Evolutionary conservation across 768 basidiomycete species (phyloP), one percentile per base, ranked within the genome.

Genomic region (Russula virescens): DNA sequence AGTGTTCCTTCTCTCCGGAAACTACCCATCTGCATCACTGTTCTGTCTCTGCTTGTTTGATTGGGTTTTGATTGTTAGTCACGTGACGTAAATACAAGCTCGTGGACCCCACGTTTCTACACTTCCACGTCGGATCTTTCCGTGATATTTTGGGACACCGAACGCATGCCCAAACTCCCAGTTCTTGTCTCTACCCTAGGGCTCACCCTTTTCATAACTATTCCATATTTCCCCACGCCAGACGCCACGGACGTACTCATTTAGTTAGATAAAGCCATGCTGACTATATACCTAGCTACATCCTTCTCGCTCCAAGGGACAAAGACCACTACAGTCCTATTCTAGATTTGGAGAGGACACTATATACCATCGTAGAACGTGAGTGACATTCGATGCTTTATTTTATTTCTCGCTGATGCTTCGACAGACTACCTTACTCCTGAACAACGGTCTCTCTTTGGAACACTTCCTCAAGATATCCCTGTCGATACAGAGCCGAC

Each of bases 261-360:
- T 23, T 26, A n/a, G 46, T 26, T 21, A 14, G n/a, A 6, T 34
- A 13, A 21, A 2, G 21, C 11, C 26, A 23, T 60, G 38, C 57
- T 58, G 26, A 66, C 45, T 40, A 18, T 50, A 14, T 7, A 56
- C 64, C 14, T 60, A 91, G 89, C 71, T 93, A 85, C 75, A 80
- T 89, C 64, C 79, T 93, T 62, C 80, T 93, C 56, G 84, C 80
- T 48, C 91, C 91, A 34, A 89, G 85, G 69, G 91, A 94, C 77
- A 84, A 84, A 67, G 90, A 94, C 68, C 89, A 92, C 67, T 94
- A 92, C 73, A 88, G 89, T 71, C 91, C 91, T 16, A 86, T 94
- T 60, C 81, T 87, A 78, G 88, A 88, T 69, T 76, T 94, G 38
- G 87, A 90, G 75, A 78, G 80, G 63, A 81, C 86, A 13, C 73